These are phyloP conservation scores for Hibiscus mutabilis DNA, from an alignment of 345 rosid species.

Conservation along the genomic window DNA sequence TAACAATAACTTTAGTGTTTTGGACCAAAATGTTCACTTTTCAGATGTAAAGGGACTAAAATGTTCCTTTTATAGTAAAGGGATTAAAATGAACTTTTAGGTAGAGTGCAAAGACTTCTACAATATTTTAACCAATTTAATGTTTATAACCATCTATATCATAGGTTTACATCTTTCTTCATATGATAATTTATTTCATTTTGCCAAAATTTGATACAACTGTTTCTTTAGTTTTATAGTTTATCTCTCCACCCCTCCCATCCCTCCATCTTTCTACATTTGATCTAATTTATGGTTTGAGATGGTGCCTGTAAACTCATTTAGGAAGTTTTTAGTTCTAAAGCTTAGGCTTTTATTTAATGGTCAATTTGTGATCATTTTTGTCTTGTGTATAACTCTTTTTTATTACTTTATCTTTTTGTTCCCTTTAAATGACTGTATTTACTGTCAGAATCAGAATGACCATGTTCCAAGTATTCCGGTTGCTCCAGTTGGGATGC, in stretches of 20 bases:
- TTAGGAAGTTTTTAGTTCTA: background rate
- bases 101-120: too few relatives aligned
- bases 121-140: background rate
- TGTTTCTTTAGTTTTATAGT: background rate
- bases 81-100: too few relatives aligned
- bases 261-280: too few relatives aligned
- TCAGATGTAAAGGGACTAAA: too few relatives aligned
- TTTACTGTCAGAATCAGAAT: conserved; percentile 19
- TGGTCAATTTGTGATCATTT: background rate
- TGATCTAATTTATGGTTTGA: background rate
- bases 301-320: background rate
- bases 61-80: too few relatives aligned
- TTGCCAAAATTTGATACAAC: background rate
- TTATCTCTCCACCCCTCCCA: background rate
- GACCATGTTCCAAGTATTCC: conserved; percentile 47
- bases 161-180: background rate
- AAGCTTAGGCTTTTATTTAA: background rate
- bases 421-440: background rate
- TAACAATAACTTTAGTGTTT: too few relatives aligned
- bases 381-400: background rate
- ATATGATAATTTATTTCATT: background rate
- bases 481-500: conserved; percentile 55
- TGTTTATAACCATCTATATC: background rate
- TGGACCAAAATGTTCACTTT: too few relatives aligned
- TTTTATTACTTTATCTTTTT: background rate